A percentile compares a stretch with the other conserved stretches of the same genome.
Evolutionary conservation across 2,329 filamentous ascomycete genomes (phyloP).

Genomic region (Plenodomus tracheiphilus): DNA sequence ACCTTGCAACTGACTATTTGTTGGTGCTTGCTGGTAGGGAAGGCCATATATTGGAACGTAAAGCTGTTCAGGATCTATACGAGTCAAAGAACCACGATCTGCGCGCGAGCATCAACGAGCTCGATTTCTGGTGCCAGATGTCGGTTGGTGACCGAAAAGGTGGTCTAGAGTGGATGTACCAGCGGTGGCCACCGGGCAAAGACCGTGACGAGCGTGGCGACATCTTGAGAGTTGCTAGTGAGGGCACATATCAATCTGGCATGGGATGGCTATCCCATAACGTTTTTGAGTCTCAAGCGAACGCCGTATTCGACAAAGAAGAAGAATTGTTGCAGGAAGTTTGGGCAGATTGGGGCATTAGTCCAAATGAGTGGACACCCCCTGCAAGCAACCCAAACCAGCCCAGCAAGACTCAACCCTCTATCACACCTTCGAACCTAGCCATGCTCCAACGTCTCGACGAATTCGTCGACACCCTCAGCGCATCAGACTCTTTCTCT

Average conservation of each 20-base stretch:
- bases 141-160: constrained; percentile 86
- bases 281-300: constrained; percentile 46
- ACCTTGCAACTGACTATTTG: constrained; percentile 77
- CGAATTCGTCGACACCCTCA: constrained; percentile 62
- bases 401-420: not conserved
- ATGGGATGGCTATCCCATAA: constrained; percentile 79
- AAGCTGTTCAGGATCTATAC: constrained; percentile 72
- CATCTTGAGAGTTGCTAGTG: constrained; percentile 76
- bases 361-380: constrained; percentile 59
- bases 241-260: constrained; percentile 73
- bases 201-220: constrained; percentile 70
- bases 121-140: constrained; percentile 98
- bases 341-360: constrained; percentile 70
- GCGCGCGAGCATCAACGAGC: constrained; percentile 77
- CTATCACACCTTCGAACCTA: not conserved
- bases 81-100: constrained; percentile 71
- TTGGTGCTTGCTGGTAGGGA: constrained; percentile 84
- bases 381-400: not conserved
- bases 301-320: constrained; percentile 53
- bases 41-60: constrained; percentile 74
- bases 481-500: constrained; percentile 66
- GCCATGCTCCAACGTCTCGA: constrained; percentile 54
- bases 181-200: constrained; percentile 72
- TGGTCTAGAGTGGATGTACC: constrained; percentile 87
- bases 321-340: constrained; percentile 67